These are phyloP conservation scores for Magnusiomyces sp. DNA, from an alignment of 1,139 yeast genomes.

Conservation along the genomic window DNA sequence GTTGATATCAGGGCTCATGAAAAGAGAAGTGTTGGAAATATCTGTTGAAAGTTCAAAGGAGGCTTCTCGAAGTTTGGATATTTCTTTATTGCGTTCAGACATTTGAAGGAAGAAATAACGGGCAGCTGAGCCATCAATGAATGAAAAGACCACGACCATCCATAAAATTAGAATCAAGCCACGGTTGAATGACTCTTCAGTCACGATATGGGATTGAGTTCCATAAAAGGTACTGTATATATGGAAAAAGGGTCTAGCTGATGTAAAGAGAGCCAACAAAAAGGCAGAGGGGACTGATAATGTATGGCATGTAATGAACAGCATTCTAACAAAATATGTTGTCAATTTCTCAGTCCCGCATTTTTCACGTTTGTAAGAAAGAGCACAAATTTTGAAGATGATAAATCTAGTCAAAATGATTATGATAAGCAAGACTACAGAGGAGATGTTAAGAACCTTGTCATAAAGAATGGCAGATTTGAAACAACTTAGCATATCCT, in stretches of 20 bases:
- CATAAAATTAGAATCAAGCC: slow-evolving; percentile 1
- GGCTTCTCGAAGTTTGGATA: not conserved
- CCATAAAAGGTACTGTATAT: slow-evolving; percentile 1
- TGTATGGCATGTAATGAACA: not conserved
- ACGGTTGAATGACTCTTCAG: not conserved
- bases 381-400: not conserved
- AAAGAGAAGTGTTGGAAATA: too few relatives aligned
- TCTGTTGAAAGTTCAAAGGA: not conserved
- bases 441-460: not conserved
- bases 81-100: not conserved
- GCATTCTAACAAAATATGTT: not conserved
- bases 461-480: not conserved
- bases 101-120: not conserved
- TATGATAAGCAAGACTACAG: not conserved
- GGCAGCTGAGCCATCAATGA: not conserved
- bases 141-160: slow-evolving; percentile 2
- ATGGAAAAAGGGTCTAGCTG: not conserved
- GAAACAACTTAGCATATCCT: not conserved
- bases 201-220: not conserved
- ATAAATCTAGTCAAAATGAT: not conserved
- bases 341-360: not conserved
- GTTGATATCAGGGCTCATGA: not conserved
- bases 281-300: not conserved
- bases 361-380: not conserved
- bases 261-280: not conserved